Evolutionary conservation across 1,284 basidiomycete species (phyloP), one percentile per base, ranked within the genome.

Genomic region (Pyrrhoderma lamaoense): DNA sequence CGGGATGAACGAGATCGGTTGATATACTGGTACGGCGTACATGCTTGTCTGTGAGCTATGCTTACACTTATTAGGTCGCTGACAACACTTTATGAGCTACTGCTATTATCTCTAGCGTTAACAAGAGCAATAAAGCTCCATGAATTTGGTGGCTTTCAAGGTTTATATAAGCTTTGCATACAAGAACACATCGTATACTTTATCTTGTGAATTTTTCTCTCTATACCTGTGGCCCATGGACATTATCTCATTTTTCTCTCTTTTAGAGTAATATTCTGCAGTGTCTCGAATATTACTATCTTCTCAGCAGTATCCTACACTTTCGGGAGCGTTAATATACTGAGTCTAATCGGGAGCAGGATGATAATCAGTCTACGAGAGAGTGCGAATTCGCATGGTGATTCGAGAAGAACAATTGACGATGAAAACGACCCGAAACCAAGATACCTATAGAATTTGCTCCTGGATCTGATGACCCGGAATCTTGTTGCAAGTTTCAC

Each of bases 121-220:
- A 22, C 16, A 21, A 3, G 21, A 9, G 14, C 21, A 2, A 31
- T 16, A 14, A 37, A 3, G 3, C 25, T 36, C 1, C 46, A 37
- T 13, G 47, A 38, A 1, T 25, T 23, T 23, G 21, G 22, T 22
- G 47, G 47, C 3, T 5, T 31, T 5, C 1, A 9, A 27, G 27
- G 9, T 16, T 38, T 49, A 2, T 4, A 39, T 35, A 49, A 18
- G 36, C 8, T 42, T 14, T 23, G 37, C 23, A n/a, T 49, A 11
- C 16, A 14, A 4, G 38, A 49, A n/a, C 47, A 49, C 27, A 27
- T 38, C 37, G 1, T 38, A 0, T 49, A 49, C 31, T 49, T 49
- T 19, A 8, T 34, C 16, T 14, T 49, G 48, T 49, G 48, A 34
- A n/a, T 27, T 39, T 5, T 21, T 34, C 23, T 22, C 14, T 7